Conservation (phyloP, 2,329 filamentous ascomycete genomes). For the Xylariaceae sp. region DNA sequence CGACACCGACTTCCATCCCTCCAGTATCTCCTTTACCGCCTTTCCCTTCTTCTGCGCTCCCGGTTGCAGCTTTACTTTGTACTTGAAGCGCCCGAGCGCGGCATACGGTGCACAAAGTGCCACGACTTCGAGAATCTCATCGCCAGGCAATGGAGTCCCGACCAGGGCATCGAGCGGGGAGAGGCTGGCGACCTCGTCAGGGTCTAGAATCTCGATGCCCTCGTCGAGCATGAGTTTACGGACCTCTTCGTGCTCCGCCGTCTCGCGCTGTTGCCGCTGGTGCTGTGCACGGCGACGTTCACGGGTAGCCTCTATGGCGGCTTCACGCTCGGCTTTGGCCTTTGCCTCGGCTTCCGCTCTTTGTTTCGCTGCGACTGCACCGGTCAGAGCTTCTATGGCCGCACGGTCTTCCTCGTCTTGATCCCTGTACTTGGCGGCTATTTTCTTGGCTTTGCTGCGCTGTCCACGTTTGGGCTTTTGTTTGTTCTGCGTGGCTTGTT, state of each 20-base stretch:
- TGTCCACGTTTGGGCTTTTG: constrained; percentile 63
- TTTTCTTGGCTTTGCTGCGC: constrained; percentile 77
- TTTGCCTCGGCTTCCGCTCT: constrained; percentile 63
- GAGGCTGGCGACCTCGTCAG: constrained; percentile 49
- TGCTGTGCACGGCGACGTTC: constrained; percentile 77
- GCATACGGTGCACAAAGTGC: constrained; percentile 61
- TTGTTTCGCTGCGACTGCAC: constrained; percentile 61
- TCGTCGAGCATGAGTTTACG: constrained; percentile 56
- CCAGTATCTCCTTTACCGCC: constrained; percentile 84
- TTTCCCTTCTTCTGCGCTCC: constrained; percentile 90
- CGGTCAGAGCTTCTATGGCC: constrained; percentile 81
- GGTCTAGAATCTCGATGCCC: constrained; percentile 54
- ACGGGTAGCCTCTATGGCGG: constrained; percentile 64
- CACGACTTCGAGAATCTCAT: constrained; percentile 69
- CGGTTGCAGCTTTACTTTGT: constrained; percentile 92
- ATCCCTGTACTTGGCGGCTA: constrained; percentile 81
- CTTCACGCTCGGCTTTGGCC: constrained; percentile 63
- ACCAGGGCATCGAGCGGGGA: constrained; percentile 65
- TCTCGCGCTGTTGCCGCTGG: constrained; percentile 67
- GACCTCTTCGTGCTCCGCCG: constrained; percentile 69
- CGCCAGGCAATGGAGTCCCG: constrained; percentile 70
- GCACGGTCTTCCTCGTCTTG: constrained; percentile 92
- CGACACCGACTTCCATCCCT: constrained; percentile 67
- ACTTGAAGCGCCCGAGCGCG: constrained; percentile 69
- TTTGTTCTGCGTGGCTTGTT: too few species aligned